Percentiles rank a stretch among this genome's conserved stretches.
phyloP scores from a whole-genome alignment of 768 basidiomycete species.

The Lactarius deliciosus region DNA sequence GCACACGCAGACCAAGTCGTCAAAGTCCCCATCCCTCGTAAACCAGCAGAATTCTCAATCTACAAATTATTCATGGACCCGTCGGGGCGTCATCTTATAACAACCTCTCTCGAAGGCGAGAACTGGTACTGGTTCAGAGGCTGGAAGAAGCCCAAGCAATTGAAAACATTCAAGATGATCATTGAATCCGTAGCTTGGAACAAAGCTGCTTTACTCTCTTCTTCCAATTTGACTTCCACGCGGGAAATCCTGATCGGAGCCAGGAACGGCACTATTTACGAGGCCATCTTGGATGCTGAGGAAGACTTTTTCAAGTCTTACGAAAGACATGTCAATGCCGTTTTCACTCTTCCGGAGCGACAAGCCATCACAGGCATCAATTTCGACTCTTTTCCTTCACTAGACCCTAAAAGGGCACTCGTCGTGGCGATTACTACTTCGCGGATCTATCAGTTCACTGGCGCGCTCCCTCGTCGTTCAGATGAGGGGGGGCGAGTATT shows the following conservation, averaged over 20 bases:
- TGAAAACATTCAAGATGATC: constrained; percentile 81
- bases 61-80: constrained; percentile 90
- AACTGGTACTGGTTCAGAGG: constrained; percentile 87
- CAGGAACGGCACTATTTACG: constrained; percentile 81
- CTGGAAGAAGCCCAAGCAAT: constrained; percentile 77
- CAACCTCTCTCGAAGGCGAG: constrained; percentile 86
- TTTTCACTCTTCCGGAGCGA: constrained; percentile 77
- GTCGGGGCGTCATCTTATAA: constrained; percentile 84
- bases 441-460: constrained; percentile 88
- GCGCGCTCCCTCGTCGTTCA: constrained; percentile 58
- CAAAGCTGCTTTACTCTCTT: constrained; percentile 59
- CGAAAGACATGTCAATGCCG: constrained; percentile 71
- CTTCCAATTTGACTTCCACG: constrained; percentile 70
- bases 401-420: constrained; percentile 60
- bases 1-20: constrained; percentile 83
- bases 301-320: constrained; percentile 91
- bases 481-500: constrained; percentile 81
- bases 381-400: constrained; percentile 71
- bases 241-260: constrained; percentile 86
- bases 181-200: constrained; percentile 95
- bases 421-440: constrained; percentile 83
- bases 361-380: constrained; percentile 83
- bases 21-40: constrained; percentile 73
- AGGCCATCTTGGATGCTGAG: constrained; percentile 85
- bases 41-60: constrained; percentile 72